Evolutionary conservation across 2,329 filamentous ascomycete genomes (phyloP), one percentile per base, ranked within the genome.

Genomic region (Calonectria montana): DNA sequence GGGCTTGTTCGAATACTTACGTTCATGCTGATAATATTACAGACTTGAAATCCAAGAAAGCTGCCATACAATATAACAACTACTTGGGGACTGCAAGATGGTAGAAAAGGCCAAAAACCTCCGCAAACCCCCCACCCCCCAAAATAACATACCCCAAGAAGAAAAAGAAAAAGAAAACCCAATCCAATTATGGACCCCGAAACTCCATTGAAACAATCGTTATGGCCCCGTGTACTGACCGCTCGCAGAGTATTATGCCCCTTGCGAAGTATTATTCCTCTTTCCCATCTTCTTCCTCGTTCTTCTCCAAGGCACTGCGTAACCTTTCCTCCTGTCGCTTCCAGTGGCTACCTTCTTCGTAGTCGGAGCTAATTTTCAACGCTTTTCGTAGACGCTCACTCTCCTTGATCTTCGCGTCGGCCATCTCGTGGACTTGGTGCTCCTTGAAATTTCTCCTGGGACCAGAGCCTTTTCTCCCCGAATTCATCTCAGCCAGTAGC

Each of bases 391-490:
- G 86, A 78, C 94, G 90, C 85, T 98, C 96, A 83, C 93, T 98
- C 88, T 99, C 97, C 82, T 94, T 93, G 77, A 97, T 96, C 89
- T 99, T 99, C 72, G 96, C 97, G 80, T 97, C 94, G 21, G 97
- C 97, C 82, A 98, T 89, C 85, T 98, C 97, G 86, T 99, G 97
- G 23, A 98, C 95, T 84, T 98, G 95, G 84, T 98, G 95, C 76
- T 92, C 89, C 85, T 98, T 99, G 75, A 98, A 88, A 12, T 90
- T 89, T 66, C 82, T 85, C 68, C 84, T 82, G n/a, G 80, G 83
- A 27, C 81, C 84, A 67, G 78, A 81, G 27, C 74, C 77, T 25
- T 74, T 82, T 39, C 78, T 81, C 1, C 77, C 79, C 0, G 80
- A 79, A 55, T 84, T 82, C 72, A 84, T 81, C 70, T 86, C 83